These are phyloP conservation scores for Apiotrichum gamsii DNA, from an alignment of 1,284 basidiomycete species.

Conservation along the genomic window DNA sequence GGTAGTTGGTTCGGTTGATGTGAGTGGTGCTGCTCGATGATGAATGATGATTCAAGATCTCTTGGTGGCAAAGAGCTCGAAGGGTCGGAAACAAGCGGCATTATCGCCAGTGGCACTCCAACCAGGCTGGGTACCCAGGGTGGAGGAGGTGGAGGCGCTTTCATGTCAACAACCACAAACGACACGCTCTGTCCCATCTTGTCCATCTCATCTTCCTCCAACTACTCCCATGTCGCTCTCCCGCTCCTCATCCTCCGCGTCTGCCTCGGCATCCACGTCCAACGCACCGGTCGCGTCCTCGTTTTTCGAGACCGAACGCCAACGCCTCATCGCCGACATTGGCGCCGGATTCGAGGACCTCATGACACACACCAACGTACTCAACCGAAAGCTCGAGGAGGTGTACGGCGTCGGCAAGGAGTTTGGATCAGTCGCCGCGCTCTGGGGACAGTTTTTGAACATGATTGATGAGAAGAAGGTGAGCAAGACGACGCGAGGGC, in stretches of 20 bases:
- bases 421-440: slow-evolving; percentile 77
- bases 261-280: no score
- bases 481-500: no score
- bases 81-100: not conserved
- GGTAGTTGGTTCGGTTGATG: not conserved
- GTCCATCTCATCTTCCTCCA: no score
- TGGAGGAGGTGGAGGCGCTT: no score
- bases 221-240: no score
- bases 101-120: slow-evolving; percentile 12
- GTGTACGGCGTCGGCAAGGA: slow-evolving; percentile 85
- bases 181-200: no score
- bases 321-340: slow-evolving; percentile 44
- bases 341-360: slow-evolving; percentile 72
- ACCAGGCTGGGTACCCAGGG: no score
- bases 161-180: no score
- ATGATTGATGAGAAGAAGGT: slow-evolving; percentile 42
- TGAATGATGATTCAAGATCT: not conserved
- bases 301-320: slow-evolving; percentile 45
- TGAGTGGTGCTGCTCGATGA: not conserved
- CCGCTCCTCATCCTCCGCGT: no score
- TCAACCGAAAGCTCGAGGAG: slow-evolving; percentile 89
- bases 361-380: slow-evolving; percentile 73
- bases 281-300: no score
- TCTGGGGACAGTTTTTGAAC: slow-evolving; percentile 60
- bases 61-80: slow-evolving; percentile 1